Conservation (phyloP, 805 yeast genomes). For the Cyberlindnera maritima region DNA sequence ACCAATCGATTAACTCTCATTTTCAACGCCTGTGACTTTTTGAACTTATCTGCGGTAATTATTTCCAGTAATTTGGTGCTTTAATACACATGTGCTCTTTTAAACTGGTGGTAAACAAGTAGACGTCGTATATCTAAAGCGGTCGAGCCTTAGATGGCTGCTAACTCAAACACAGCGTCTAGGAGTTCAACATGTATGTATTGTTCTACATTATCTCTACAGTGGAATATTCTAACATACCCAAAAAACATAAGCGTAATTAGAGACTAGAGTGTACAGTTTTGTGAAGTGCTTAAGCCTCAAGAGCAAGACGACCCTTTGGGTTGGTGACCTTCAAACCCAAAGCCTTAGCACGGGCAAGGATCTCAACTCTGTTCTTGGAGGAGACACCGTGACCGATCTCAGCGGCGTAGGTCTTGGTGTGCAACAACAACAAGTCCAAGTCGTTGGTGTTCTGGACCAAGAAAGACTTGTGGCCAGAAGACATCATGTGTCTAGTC, state of each 20-base stretch:
- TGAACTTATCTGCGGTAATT: neutral
- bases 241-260: slow-evolving; percentile 24
- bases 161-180: too few species aligned
- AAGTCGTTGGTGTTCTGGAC: slow-evolving; percentile 91
- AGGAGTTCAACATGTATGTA: too few species aligned
- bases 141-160: too few species aligned
- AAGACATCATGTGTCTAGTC: slow-evolving; percentile 93
- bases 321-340: slow-evolving; percentile 99
- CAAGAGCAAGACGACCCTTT: slow-evolving; percentile 96
- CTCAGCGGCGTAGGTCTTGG: slow-evolving; percentile 99
- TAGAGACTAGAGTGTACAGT: slow-evolving; percentile 25
- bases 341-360: slow-evolving; percentile 95
- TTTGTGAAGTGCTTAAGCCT: slow-evolving; percentile 62
- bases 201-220: neutral
- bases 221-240: slow-evolving; percentile 1
- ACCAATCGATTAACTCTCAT: neutral
- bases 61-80: neutral
- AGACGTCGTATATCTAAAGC: too few species aligned
- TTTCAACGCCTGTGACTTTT: neutral
- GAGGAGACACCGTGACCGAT: slow-evolving; percentile 98
- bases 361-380: slow-evolving; percentile 94
- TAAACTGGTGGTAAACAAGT: too few species aligned
- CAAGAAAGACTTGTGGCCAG: slow-evolving; percentile 97
- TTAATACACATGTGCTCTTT: neutral
- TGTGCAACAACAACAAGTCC: slow-evolving; percentile 94